Evolutionary conservation across 176 grass and related monocot genomes (phyloP).

Genomic region (Oryza glaberrima): DNA sequence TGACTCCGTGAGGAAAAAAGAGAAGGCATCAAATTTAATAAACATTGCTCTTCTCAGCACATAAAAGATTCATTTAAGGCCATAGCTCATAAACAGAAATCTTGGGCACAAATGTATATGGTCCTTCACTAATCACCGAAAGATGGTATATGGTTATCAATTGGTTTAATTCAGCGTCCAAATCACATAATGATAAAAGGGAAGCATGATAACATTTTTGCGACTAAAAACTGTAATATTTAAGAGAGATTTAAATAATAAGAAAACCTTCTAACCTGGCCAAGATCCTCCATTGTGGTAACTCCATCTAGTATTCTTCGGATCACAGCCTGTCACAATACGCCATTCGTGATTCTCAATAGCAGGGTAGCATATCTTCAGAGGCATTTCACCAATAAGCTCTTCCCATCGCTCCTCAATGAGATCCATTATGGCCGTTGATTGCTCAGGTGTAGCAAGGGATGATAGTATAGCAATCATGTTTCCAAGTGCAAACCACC

Average conservation of each 20-base stretch:
- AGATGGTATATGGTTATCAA: background rate
- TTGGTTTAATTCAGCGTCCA: background rate
- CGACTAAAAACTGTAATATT: background rate
- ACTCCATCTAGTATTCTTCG: conserved; percentile 70
- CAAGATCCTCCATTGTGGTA: conserved; percentile 81
- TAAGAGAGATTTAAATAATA: conserved; percentile 24
- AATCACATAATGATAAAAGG: conserved; percentile 3
- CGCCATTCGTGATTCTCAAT: conserved; percentile 80
- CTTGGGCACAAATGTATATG: background rate
- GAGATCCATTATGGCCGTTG: conserved; percentile 77
- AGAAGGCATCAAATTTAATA: background rate
- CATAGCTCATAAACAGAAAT: background rate
- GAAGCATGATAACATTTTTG: background rate
- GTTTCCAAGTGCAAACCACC: conserved; percentile 81
- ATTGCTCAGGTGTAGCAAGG: conserved; percentile 74
- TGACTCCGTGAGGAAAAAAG: background rate
- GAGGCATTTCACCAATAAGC: conserved; percentile 76
- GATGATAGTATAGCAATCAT: conserved; percentile 77
- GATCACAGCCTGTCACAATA: conserved; percentile 67
- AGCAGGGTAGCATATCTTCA: conserved; percentile 77
- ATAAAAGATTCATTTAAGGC: background rate
- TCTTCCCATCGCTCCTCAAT: conserved; percentile 87
- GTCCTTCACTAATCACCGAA: background rate
- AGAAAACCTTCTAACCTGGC: conserved; percentile 60
- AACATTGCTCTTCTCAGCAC: background rate